Evolutionary conservation across 768 basidiomycete species (phyloP), one percentile per base, ranked within the genome.

Genomic region (Amanita exitialis): DNA sequence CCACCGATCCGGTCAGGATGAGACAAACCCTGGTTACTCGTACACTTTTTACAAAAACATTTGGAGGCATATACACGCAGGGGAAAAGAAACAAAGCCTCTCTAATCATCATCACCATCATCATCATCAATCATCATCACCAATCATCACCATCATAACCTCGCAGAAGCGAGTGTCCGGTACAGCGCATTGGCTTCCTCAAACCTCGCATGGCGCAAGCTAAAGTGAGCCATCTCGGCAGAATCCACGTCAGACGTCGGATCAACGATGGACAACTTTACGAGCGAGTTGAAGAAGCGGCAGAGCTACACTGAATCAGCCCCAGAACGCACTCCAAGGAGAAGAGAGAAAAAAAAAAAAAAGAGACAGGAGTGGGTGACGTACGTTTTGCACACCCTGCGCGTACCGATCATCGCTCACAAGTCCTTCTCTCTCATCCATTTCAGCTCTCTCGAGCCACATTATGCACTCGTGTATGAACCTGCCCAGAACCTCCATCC

Each of bases 151-250:
- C 16, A 45, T 68, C 56, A 74, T 56, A 67, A 68, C 57, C 67
- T 69, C 41, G 66, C 71, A 49, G 64, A 64, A 41, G 77, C 85
- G 56, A 90, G 70, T 44, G 74, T 60, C 18, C 86, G 77, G 59
- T 89, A 90, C 41, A 90, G 73, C 52, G 72, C 63, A 55, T 83
- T 87, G 15, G 87, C 87, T 56, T 90, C 87, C 60, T 86, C 85
- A 52, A 88, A 81, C 2, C 82, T 75, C 9, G 88, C 75, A 58
- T 86, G 73, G 35, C 78, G 76, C 44, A 90, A 71, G 39, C 79
- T 79, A 58, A 90, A 90, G 61, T 87, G 83, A 4, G 76, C 74
- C 76, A 90, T 88, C 67, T 88, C 88, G 4, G 83, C 75, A 0
- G 81, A 77, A 59, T 90, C 86, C 6, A 74, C 73, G 51, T 87